These are phyloP conservation scores for Suillus weaverae DNA, from an alignment of 768 basidiomycete genomes.

Conservation along the genomic window DNA sequence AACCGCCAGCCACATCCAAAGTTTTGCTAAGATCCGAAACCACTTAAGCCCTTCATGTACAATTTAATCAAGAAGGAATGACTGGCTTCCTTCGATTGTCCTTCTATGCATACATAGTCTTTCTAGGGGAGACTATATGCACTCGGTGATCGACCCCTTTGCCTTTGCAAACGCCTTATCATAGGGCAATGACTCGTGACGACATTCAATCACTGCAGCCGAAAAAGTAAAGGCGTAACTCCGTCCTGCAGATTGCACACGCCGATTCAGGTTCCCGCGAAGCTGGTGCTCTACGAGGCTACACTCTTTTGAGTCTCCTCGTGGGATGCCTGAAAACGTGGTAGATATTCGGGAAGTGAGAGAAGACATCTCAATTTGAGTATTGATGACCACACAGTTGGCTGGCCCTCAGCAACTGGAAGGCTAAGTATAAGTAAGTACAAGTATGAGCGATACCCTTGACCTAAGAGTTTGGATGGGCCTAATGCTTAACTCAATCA, in stretches of 20 bases:
- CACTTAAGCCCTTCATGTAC: background rate
- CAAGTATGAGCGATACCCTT: background rate
- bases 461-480: background rate
- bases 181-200: background rate
- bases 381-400: background rate
- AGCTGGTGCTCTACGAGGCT: background rate
- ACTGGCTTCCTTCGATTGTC: background rate
- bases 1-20: background rate
- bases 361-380: background rate
- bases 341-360: background rate
- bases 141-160: slow-evolving; percentile 1
- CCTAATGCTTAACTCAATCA: slow-evolving; percentile 1
- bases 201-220: background rate
- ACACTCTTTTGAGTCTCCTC: background rate
- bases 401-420: background rate
- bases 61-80: background rate
- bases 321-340: background rate
- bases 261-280: slow-evolving; percentile 1
- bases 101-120: background rate
- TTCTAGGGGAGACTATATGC: background rate
- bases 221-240: background rate
- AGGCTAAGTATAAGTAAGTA: background rate
- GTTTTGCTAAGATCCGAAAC: background rate
- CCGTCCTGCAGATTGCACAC: background rate
- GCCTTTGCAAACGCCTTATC: background rate